A percentile compares a stretch with the other conserved stretches of the same genome.
These are phyloP conservation scores for Chaetothyriales sp. DNA, from an alignment of 2,329 filamentous ascomycete genomes.

Conservation along the genomic window DNA sequence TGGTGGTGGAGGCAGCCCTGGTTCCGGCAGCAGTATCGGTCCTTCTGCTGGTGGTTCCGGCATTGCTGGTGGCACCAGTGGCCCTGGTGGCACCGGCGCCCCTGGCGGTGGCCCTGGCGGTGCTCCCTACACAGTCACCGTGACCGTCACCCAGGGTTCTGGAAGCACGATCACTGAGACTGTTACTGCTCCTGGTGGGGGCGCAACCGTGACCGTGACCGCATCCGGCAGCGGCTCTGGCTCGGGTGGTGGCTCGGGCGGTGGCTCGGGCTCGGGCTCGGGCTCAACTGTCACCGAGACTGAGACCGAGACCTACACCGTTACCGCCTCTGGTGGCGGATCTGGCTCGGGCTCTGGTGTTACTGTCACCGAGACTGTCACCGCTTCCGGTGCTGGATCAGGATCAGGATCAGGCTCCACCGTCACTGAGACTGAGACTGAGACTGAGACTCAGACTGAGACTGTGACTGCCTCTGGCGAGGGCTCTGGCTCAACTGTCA, in stretches of 20 bases:
- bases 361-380: neutral
- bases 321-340: neutral
- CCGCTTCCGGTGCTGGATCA: too few species aligned
- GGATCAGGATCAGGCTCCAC: neutral
- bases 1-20: neutral
- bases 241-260: neutral
- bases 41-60: neutral
- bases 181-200: neutral
- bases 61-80: too few species aligned
- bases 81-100: too few species aligned
- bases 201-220: neutral
- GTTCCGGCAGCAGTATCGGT: neutral
- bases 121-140: neutral
- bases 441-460: too few species aligned
- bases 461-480: neutral
- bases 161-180: neutral
- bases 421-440: neutral
- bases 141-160: neutral
- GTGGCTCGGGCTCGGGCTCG: too few species aligned
- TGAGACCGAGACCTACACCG: neutral
- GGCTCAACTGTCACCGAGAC: neutral
- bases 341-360: neutral
- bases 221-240: too few species aligned
- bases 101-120: too few species aligned
- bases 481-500: neutral